Base-by-base conservation (phyloP, 768 basidiomycete genomes). In the Boletus tylopilopsis region DNA sequence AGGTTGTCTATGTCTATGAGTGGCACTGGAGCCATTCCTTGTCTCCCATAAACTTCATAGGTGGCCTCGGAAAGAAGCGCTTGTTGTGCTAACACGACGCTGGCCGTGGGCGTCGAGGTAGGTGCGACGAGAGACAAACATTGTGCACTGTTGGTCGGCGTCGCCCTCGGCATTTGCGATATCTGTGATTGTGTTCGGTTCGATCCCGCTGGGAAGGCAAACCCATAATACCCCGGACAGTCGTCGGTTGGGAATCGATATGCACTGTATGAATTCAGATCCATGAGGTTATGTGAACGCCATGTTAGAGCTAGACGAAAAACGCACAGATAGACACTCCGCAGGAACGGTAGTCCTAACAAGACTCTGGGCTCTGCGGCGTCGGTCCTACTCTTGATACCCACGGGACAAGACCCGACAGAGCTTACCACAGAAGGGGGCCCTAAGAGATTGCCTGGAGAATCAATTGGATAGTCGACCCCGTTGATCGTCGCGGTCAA, bases 181-280 rank as follows among this genome's bases (percentile, higher is more conserved):
- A 67, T 61, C 32, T 68, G 63, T 5, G 53, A 27, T 3, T 49
- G 53, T 12, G 66, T 66, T 32, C 65, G 55, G 27, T 65, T 67
- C 0, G 67, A 50, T 0, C 63, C 63, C 3, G 57, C 42, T 2
- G 57, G 63, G 32, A 68, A 67, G 6, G 67, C 66, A 24, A 67
- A 67, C 25, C 66, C 66, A 13, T 68, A 67, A 36, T 65, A 65
- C 6, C 57, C 66, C 4, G 66, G 66, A 38, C 66, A 69, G 27
- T 42, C 29, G 4, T 38, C 63, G 4, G 61, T 67, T 6, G 63
- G 66, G 45, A 67, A 68, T 24, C 67, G 65, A 46, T 67, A 69
- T 13, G 66, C 68, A 4, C 66, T 67, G 25, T 3, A 4, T 30
- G 15, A 6, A 23, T 16, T 22, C 22, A 8, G 22, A 33, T 41